Percentiles rank a stretch among this genome's conserved stretches.
Conservation (phyloP, 1,139 yeast species). For the Geotrichum bryndzae region DNA sequence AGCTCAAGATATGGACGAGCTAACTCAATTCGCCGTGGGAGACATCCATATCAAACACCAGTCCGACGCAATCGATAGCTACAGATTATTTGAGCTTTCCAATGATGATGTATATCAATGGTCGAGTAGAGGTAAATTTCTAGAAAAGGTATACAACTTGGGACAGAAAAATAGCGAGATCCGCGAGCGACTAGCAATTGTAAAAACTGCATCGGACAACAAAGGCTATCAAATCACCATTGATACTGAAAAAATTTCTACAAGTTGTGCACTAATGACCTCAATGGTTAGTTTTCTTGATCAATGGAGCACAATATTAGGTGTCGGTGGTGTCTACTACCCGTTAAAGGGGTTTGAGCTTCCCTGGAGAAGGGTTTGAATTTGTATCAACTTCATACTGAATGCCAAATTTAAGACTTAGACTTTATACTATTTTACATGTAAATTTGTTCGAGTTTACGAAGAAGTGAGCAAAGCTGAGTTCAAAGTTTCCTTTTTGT, state of each 20-base stretch:
- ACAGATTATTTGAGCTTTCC: slow-evolving; percentile 52
- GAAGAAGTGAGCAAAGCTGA: not conserved
- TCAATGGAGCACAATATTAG: slow-evolving; percentile 58
- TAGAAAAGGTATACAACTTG: slow-evolving; percentile 50
- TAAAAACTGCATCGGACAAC: slow-evolving; percentile 30
- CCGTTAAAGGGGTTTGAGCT: slow-evolving; percentile 48
- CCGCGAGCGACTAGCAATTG: slow-evolving; percentile 44
- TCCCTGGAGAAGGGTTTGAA: slow-evolving; percentile 51
- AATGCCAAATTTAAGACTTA: not conserved
- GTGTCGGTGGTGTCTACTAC: slow-evolving; percentile 57
- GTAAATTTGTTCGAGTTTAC: not conserved
- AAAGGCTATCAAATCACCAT: slow-evolving; percentile 50
- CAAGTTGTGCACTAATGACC: slow-evolving; percentile 52
- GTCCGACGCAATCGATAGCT: slow-evolving; percentile 57
- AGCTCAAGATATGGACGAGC: slow-evolving; percentile 21
- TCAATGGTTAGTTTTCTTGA: slow-evolving; percentile 57
- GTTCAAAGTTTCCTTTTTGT: not conserved
- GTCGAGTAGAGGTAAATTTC: slow-evolving; percentile 53
- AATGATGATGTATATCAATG: slow-evolving; percentile 59
- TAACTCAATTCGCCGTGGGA: slow-evolving; percentile 45
- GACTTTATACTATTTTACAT: not conserved
- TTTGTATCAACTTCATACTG: slow-evolving; percentile 10
- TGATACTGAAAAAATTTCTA: slow-evolving; percentile 49
- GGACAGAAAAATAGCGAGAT: slow-evolving; percentile 61
- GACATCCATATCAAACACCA: slow-evolving; percentile 56